Base-by-base conservation (phyloP, 768 basidiomycete genomes). In the Galerina marginata region DNA sequence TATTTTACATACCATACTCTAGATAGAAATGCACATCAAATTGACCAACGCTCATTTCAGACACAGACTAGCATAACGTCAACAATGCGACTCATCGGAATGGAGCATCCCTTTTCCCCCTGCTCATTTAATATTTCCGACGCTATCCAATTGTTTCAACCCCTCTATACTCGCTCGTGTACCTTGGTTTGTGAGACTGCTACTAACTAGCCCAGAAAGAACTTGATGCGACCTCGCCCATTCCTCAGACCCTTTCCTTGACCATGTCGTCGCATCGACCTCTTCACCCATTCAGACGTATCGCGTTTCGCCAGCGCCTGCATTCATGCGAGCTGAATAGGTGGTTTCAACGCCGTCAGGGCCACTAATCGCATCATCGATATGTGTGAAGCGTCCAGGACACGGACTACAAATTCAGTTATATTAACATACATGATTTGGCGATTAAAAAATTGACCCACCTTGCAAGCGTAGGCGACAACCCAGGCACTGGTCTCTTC, bases 391-490 rank as follows among this genome's bases (percentile, higher is more conserved):
- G 75, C 0, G 88, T 89, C 74, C 89, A 88, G 9, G 90, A 89
- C 49, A 92, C 87, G n/a, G 89, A 91, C 92, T 93, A 63, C 16
- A 40, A 49, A 26, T 53, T 64, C 54, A 47, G 63, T 36, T 54
- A 33, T 43, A 46, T 54, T 56, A 48, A 44, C 51, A 40, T 45
- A 49, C 23, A 6, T 11, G 29, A 38, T 26, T 7, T 23, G 49
- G 44, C 12, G 4, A 59, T 33, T 33, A 20, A 23, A 26, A 23
- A 50, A 43, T 16, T 25, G 42, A 72, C 72, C 9, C 53, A 90
- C 91, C 81, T 92, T 91, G 83, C 89, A 95, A 12, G 91, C 90
- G 62, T 83, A 90, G 3, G 91, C 84, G 43, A 92, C 70, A 56
- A 85, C 84, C 88, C 93, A 91, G 4, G 92, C 88, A 48, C 81